A percentile compares a stretch with the other conserved stretches of the same genome.
These are phyloP conservation scores for Phytophthora pinifolia DNA, from an alignment of 352 stramenopile genomes.

Conservation along the genomic window DNA sequence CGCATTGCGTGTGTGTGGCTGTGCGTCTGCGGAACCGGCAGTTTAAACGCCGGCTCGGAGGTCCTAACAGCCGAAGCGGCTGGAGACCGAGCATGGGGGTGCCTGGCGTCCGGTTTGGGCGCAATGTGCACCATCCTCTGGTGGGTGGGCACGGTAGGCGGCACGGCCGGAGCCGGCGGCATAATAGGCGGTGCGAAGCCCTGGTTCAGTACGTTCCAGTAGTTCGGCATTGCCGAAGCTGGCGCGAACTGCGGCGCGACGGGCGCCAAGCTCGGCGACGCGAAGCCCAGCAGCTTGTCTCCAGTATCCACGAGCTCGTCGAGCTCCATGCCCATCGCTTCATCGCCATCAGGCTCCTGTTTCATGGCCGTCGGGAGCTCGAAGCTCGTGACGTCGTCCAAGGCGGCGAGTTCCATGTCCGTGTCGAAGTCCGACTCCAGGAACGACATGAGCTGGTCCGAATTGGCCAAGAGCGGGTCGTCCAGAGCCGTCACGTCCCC, in stretches of 20 bases:
- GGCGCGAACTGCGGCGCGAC: slow-evolving; percentile 48
- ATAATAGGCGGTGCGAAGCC: slow-evolving; percentile 38
- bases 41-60: slow-evolving; percentile 18
- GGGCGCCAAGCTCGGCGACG: slow-evolving; percentile 17
- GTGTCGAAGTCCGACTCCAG: slow-evolving; percentile 54
- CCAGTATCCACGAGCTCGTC: slow-evolving; percentile 24
- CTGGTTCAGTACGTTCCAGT: slow-evolving; percentile 87
- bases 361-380: slow-evolving; percentile 12
- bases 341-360: slow-evolving; percentile 26
- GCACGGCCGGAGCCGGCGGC: slow-evolving; percentile 25
- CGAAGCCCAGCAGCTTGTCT: slow-evolving; percentile 13
- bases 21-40: slow-evolving; percentile 12
- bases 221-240: slow-evolving; percentile 78
- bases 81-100: slow-evolving; percentile 8
- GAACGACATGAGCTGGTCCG: slow-evolving; percentile 55
- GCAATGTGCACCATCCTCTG: slow-evolving; percentile 76
- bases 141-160: slow-evolving; percentile 19
- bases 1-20: slow-evolving; percentile 12
- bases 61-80: slow-evolving; percentile 10
- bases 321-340: slow-evolving; percentile 38
- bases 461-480: slow-evolving; percentile 41
- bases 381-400: slow-evolving; percentile 47
- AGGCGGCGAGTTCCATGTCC: slow-evolving; percentile 66
- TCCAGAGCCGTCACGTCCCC: slow-evolving; percentile 27
- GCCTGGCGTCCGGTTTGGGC: slow-evolving; percentile 54